phyloP scores from a whole-genome alignment of 495 filamentous ascomycete species.

The Neurospora discreta region DNA sequence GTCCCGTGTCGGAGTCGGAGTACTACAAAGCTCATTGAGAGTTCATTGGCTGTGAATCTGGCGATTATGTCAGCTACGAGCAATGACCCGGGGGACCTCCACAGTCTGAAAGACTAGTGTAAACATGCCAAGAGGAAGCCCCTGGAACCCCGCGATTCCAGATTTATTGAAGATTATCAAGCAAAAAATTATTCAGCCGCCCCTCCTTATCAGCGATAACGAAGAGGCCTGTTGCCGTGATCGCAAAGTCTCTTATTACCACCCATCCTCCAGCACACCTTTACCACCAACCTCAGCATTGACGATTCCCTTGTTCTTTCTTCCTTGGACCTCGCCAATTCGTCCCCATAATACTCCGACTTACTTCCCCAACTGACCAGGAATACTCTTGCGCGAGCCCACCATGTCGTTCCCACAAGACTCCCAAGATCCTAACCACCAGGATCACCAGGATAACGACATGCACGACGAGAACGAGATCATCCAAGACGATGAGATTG shows the following conservation, averaged over 20 bases:
- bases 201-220: not conserved
- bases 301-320: not conserved
- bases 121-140: not conserved
- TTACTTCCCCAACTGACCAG: not conserved
- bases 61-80: not conserved
- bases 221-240: not conserved
- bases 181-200: not conserved
- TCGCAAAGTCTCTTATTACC: not conserved
- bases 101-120: too few species aligned
- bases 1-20: not conserved
- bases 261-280: not conserved
- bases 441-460: slow-evolving; percentile 38
- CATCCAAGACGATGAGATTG: not conserved
- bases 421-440: slow-evolving; percentile 28
- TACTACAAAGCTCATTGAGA: not conserved
- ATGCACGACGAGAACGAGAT: slow-evolving; percentile 57
- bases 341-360: not conserved
- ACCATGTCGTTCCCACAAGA: slow-evolving; percentile 36
- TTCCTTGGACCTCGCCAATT: not conserved
- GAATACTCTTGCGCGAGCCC: not conserved
- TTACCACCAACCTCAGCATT: not conserved
- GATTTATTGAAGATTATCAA: not conserved
- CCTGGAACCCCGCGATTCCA: not conserved
- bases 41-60: not conserved
- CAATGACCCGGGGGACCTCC: too few species aligned